Evolutionary conservation across 345 rosid species (phyloP).

Genomic region (Populus ilicifolia): DNA sequence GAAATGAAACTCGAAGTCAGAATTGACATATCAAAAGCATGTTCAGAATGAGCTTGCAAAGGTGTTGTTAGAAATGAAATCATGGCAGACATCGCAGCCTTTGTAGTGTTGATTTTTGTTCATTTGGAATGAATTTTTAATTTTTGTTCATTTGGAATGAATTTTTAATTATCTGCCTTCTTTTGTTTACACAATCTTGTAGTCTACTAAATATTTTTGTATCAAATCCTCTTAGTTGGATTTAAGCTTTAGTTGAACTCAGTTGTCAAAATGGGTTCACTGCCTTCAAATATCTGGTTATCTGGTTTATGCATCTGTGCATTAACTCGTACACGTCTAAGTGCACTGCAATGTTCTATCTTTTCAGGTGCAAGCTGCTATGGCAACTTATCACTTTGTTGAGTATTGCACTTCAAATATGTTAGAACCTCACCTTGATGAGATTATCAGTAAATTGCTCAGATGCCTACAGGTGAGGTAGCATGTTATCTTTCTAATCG

Average conservation of each 20-base stretch:
- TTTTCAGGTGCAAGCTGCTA: neutral
- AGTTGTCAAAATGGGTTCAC: too few species aligned
- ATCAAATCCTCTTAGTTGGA: too few species aligned
- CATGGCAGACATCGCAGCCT: neutral
- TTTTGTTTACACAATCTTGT: too few species aligned
- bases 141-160: neutral
- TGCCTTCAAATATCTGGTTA: too few species aligned
- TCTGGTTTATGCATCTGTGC: too few species aligned
- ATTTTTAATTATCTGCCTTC: neutral
- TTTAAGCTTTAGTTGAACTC: too few species aligned
- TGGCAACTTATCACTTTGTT: neutral
- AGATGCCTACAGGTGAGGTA: neutral
- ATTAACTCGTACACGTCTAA: too few species aligned
- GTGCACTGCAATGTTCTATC: neutral
- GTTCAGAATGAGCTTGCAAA: neutral
- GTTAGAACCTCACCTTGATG: constrained; percentile 7
- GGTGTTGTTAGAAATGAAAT: neutral
- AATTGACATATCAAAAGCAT: neutral
- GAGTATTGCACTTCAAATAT: constrained; percentile 9
- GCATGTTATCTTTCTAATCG: too few species aligned
- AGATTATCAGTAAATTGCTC: constrained; percentile 4
- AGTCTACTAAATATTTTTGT: too few species aligned
- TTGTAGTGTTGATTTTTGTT: neutral
- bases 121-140: neutral
- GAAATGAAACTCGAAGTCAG: neutral